phyloP scores from a whole-genome alignment of 1,139 yeast genomes.

The Yarrowia galli region DNA sequence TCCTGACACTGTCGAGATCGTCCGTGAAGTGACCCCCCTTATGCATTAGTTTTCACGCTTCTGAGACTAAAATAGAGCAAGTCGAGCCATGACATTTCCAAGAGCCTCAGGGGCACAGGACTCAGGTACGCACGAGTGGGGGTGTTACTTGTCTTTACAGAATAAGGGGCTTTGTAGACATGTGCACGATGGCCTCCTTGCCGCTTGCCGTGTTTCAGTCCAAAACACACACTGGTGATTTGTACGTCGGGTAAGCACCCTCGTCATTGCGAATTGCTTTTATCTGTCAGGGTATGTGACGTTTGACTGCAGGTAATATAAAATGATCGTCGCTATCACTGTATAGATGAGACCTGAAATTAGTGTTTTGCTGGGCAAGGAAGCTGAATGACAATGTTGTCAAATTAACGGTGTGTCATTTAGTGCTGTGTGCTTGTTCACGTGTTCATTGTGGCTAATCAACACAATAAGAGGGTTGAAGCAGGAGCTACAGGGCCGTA shows the following conservation, averaged over 20 bases:
- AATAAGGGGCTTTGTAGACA: neutral
- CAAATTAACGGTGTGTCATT: too few species aligned
- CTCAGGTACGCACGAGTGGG: neutral
- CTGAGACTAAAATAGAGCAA: neutral
- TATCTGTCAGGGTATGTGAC: neutral
- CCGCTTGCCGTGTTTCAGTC: slow-evolving; percentile 16
- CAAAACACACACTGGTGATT: neutral
- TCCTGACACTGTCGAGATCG: neutral
- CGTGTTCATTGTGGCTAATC: too few species aligned
- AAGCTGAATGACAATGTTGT: too few species aligned
- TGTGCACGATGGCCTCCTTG: slow-evolving; percentile 20
- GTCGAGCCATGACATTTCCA: neutral
- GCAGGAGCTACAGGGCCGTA: too few species aligned
- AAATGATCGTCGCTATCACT: too few species aligned
- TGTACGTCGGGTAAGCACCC: neutral
- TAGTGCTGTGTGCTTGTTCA: too few species aligned
- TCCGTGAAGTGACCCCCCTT: neutral
- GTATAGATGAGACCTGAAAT: too few species aligned
- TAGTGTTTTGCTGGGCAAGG: too few species aligned
- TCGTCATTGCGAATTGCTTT: neutral
- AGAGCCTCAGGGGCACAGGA: neutral
- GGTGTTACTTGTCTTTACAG: neutral
- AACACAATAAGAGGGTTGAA: too few species aligned
- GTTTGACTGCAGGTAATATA: too few species aligned
- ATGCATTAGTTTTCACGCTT: too few species aligned